Evolutionary conservation across 805 yeast genomes (phyloP).

Genomic region (Myxozyma neotropica): DNA sequence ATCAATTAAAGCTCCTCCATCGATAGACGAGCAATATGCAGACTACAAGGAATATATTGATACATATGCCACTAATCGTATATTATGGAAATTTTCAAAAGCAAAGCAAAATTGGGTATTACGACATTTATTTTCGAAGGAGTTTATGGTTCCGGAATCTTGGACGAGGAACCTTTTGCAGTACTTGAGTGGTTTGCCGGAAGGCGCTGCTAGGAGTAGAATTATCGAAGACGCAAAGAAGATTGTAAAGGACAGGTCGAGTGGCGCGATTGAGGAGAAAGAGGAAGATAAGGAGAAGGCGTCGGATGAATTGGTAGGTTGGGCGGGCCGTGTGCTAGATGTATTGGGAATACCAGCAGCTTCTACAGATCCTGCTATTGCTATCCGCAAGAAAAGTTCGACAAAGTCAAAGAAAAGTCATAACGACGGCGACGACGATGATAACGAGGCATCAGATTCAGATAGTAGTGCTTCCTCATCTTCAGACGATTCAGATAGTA

Average conservation of each 20-base stretch:
- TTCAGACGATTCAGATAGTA: not conserved
- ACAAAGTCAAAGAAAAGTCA: not conserved
- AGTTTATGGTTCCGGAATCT: not conserved
- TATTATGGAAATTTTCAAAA: constrained; percentile 26
- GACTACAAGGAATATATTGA: constrained; percentile 14
- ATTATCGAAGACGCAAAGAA: constrained; percentile 16
- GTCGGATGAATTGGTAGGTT: not conserved
- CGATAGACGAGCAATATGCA: not conserved
- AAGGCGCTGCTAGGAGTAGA: constrained; percentile 15
- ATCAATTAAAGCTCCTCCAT: not conserved
- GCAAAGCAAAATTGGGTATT: constrained; percentile 28
- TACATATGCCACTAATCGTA: not conserved
- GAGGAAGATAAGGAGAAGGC: not conserved
- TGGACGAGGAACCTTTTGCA: not conserved
- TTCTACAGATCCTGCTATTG: too few relatives aligned
- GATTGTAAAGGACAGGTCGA: not conserved
- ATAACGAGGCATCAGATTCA: not conserved
- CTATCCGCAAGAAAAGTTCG: too few relatives aligned
- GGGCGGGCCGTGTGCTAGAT: not conserved
- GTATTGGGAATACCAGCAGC: not conserved
- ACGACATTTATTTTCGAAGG: constrained; percentile 11
- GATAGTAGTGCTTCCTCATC: not conserved
- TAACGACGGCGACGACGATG: not conserved
- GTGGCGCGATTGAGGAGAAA: not conserved
- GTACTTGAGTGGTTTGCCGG: constrained; percentile 16